Percentiles rank a stretch among this genome's conserved stretches.
Conservation (phyloP, 2,329 filamentous ascomycete genomes). For the Pleomassaria siparia region DNA sequence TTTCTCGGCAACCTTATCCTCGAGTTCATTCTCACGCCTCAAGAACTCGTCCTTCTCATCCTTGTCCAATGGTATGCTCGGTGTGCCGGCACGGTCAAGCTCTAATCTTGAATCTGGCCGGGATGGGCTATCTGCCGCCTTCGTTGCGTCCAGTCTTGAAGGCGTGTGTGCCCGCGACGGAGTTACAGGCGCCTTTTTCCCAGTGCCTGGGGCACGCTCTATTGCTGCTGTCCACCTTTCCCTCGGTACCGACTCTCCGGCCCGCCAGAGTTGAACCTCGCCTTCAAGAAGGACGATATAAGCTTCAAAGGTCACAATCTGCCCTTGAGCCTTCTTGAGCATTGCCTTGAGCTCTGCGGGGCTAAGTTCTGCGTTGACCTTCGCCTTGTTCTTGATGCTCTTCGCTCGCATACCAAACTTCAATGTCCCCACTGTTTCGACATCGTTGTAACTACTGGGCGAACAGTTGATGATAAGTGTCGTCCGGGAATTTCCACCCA, state of each 20-base stretch:
- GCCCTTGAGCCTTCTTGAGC: conserved; percentile 87
- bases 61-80: conserved; percentile 85
- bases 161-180: conserved; percentile 62
- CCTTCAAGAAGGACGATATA: conserved; percentile 83
- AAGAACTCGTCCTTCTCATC: conserved; percentile 97
- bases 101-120: conserved; percentile 68
- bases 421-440: conserved; percentile 87
- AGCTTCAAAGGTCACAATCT: conserved; percentile 83
- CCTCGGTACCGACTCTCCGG: conserved; percentile 83
- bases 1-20: conserved; percentile 93
- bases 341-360: conserved; percentile 91
- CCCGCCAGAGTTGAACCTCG: conserved; percentile 84
- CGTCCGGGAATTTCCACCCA: conserved; percentile 97
- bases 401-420: conserved; percentile 96
- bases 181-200: conserved; percentile 52
- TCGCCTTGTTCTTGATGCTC: conserved; percentile 99
- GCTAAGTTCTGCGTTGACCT: conserved; percentile 97
- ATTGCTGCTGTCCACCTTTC: conserved; percentile 80
- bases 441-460: conserved; percentile 97
- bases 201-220: conserved; percentile 55
- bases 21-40: conserved; percentile 91
- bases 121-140: conserved; percentile 44
- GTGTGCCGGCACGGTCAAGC: conserved; percentile 78
- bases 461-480: conserved; percentile 98
- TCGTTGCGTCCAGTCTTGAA: conserved; percentile 55